Evolutionary conservation across 768 basidiomycete genomes (phyloP).

Genomic region (Calvatia gigantea): DNA sequence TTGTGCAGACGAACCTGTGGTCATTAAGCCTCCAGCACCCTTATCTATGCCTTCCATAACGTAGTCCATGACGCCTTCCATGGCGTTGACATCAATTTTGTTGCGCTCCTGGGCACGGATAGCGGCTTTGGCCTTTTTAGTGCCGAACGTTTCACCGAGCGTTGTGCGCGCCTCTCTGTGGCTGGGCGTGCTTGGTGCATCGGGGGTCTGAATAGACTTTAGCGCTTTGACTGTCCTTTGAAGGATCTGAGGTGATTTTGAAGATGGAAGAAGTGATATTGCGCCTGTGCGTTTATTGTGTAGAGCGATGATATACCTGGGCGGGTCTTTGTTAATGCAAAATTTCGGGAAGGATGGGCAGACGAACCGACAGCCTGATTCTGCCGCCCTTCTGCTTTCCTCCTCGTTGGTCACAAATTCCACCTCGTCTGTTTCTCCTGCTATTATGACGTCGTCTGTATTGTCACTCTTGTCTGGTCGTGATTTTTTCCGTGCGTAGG

Average conservation of each 20-base stretch:
- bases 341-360: background rate
- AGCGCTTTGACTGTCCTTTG: slow-evolving; percentile 81
- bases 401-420: slow-evolving; percentile 74
- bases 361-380: slow-evolving; percentile 67
- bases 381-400: slow-evolving; percentile 43
- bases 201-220: slow-evolving; percentile 55
- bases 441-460: slow-evolving; percentile 48
- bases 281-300: slow-evolving; percentile 73
- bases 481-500: slow-evolving; percentile 48
- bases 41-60: slow-evolving; percentile 82
- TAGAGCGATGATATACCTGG: slow-evolving; percentile 80
- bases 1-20: slow-evolving; percentile 59
- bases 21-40: slow-evolving; percentile 65
- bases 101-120: slow-evolving; percentile 87
- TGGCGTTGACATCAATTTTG: slow-evolving; percentile 83
- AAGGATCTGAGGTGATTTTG: slow-evolving; percentile 64
- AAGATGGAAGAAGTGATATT: slow-evolving; percentile 64
- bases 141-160: slow-evolving; percentile 93
- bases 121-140: slow-evolving; percentile 86
- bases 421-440: slow-evolving; percentile 79
- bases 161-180: slow-evolving; percentile 63
- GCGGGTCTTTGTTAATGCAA: slow-evolving; percentile 8
- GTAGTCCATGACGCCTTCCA: slow-evolving; percentile 79
- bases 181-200: slow-evolving; percentile 47
- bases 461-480: slow-evolving; percentile 25